Conservation (phyloP, 2,329 filamentous ascomycete genomes). For the Rasamsonia emersonii region DNA sequence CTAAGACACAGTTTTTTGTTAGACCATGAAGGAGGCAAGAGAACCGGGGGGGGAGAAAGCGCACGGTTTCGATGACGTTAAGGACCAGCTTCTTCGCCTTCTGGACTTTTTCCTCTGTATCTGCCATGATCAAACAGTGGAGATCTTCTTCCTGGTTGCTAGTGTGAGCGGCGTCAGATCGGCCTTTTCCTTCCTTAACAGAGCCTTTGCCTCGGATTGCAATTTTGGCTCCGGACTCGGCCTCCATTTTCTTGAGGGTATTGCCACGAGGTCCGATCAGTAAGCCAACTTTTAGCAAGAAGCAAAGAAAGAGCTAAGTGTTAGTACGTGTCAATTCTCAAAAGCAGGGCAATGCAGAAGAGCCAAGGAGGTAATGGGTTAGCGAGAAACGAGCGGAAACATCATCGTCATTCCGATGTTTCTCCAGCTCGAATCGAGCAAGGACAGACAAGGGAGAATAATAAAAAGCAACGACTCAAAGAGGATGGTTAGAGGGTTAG, state of each 20-base stretch:
- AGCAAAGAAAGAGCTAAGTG: conserved; percentile 65
- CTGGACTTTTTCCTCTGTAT: conserved; percentile 98
- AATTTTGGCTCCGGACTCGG: conserved; percentile 95
- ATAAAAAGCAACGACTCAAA: conserved; percentile 37
- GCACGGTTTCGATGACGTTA: conserved; percentile 95
- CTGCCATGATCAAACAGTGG: conserved; percentile 98
- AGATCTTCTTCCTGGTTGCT: conserved; percentile 99
- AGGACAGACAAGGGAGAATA: conserved; percentile 33
- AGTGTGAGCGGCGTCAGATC: conserved; percentile 95
- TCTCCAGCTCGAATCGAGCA: conserved; percentile 37
- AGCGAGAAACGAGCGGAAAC: conserved; percentile 35
- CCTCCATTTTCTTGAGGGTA: conserved; percentile 99
- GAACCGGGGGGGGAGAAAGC: conserved; percentile 37
- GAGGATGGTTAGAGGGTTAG: conserved; percentile 90
- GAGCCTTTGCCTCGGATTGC: conserved; percentile 99
- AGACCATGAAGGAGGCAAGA: conserved; percentile 1
- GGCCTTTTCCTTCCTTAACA: conserved; percentile 98
- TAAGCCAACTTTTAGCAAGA: conserved; percentile 85
- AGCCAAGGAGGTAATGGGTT: conserved; percentile 23
- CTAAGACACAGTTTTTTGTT: no score
- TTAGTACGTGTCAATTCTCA: conserved; percentile 60
- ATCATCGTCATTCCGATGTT: conserved; percentile 25
- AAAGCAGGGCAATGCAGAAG: conserved; percentile 17
- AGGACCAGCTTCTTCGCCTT: conserved; percentile 98
- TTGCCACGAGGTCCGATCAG: conserved; percentile 99